Percentiles rank a stretch among this genome's conserved stretches.
Evolutionary conservation across 495 filamentous ascomycete genomes (phyloP).

Genomic region (Penicillium salamii): DNA sequence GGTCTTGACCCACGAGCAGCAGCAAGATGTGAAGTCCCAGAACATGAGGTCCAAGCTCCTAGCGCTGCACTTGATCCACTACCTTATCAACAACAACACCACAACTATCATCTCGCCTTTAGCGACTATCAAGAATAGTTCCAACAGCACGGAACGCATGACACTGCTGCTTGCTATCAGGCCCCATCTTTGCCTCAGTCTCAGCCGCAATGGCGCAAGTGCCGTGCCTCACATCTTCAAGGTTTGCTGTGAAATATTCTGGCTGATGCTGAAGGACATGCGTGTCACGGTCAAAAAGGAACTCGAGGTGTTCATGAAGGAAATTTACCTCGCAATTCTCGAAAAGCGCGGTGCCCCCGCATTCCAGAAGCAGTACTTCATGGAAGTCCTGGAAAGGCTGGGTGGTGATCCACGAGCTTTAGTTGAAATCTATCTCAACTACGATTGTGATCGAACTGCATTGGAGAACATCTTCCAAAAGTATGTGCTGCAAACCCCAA

Average conservation of each 20-base stretch:
- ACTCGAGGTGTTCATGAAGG: conserved; percentile 95
- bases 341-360: conserved; percentile 82
- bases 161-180: conserved; percentile 93
- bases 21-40: conserved; percentile 87
- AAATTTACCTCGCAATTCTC: conserved; percentile 92
- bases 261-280: conserved; percentile 93
- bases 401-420: conserved; percentile 81
- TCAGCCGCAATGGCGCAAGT: conserved; percentile 92
- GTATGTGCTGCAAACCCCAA: conserved; percentile 20
- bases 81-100: conserved; percentile 87
- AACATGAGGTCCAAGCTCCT: conserved; percentile 97
- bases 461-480: conserved; percentile 96
- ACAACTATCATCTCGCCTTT: conserved; percentile 82
- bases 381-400: conserved; percentile 79
- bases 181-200: conserved; percentile 89
- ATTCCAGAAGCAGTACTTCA: conserved; percentile 88
- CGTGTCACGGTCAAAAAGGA: conserved; percentile 97
- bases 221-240: conserved; percentile 90
- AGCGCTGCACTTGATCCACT: conserved; percentile 91
- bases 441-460: conserved; percentile 90
- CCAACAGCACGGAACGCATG: conserved; percentile 77
- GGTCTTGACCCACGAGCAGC: conserved; percentile 78
- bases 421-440: conserved; percentile 97
- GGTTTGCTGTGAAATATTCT: conserved; percentile 95
- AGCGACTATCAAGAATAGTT: conserved; percentile 86